Base-by-base conservation (phyloP, 495 filamentous ascomycete species). In the Aspergillus asperescens region DNA sequence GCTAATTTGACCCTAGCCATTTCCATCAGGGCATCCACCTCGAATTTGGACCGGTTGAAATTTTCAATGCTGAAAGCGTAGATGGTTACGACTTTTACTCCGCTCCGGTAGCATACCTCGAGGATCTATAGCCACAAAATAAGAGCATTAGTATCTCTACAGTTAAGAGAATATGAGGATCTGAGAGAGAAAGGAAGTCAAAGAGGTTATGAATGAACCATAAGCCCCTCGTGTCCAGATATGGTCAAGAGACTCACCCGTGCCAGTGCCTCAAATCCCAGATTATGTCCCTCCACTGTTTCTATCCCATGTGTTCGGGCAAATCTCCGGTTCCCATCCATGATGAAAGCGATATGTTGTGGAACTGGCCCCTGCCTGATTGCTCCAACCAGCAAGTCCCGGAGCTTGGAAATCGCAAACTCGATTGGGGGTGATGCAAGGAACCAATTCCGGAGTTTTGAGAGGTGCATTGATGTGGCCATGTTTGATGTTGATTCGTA, bases 1-100 rank as follows among this genome's bases (percentile, higher is more conserved):
- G 82, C 78, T 12, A 98, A 77, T 73, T 96, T 96, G 51, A 92
- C 81, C 71, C 95, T 95, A 28, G 91, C 92, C 77, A 98, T 94
- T 57, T 95, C 88, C 93, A 98, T 98, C 44, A 98, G 73, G 13
- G 88, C 90, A 66, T 96, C 90, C 27, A 98, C 94, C 67, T 98
- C 93, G 71, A 95, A 92, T 65, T 90, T 91, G n/a, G 90, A 91
- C 5, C 93, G 82, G 67, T 97, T 95, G 76, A 96, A 98, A 72
- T 98, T 98, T 70, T 97, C 93, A 65, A 97, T 95, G 60, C 88
- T 93, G 76, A 98, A 98, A 4, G 93, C 93, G 69, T 97, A 98
- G 47, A 98, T 88, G 0, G 93, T 96, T 12, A 98, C 93, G 4
- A 94, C 90, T 66, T 90, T 87, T 24, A 98, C 75, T 15, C 93